A percentile compares a stretch with the other conserved stretches of the same genome.
Conservation (phyloP, 2,329 filamentous ascomycete genomes). For the Cercospora sp. region DNA sequence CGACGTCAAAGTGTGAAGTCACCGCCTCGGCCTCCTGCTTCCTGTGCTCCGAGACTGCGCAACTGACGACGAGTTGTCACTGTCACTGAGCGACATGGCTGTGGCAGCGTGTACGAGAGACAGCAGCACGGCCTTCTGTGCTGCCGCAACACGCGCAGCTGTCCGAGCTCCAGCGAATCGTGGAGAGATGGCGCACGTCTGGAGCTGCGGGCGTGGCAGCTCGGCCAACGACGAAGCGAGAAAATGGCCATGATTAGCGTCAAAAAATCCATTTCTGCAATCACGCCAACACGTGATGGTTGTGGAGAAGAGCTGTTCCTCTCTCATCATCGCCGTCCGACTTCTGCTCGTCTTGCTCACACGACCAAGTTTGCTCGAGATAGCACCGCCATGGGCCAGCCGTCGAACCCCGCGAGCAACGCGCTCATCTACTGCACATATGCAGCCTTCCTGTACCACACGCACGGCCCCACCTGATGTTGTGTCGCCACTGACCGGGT, state of each 20-base stretch:
- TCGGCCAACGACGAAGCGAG: conserved; percentile 1
- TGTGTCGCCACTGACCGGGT: conserved; percentile 38
- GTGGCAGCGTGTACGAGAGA: background rate
- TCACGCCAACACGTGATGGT: conserved; percentile 6
- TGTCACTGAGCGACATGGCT: background rate
- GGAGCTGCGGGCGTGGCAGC: background rate
- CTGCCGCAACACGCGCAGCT: background rate
- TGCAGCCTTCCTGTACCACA: conserved; percentile 67
- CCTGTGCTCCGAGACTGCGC: background rate
- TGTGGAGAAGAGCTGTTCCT: conserved; percentile 1
- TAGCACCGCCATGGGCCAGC: conserved; percentile 63
- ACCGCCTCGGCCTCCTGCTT: background rate
- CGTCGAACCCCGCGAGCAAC: conserved; percentile 75
- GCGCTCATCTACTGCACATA: conserved; percentile 81
- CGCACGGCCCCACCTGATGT: background rate
- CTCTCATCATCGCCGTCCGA: background rate
- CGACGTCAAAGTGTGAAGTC: background rate
- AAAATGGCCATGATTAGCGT: background rate
- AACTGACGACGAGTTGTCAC: background rate
- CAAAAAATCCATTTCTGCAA: background rate
- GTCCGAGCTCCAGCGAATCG: background rate
- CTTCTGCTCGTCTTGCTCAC: background rate
- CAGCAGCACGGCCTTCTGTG: background rate
- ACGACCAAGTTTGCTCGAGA: background rate
- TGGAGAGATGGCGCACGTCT: background rate